Evolutionary conservation across 306 rosid genomes (phyloP).

Genomic region (Sphenostylis stenocarpa): DNA sequence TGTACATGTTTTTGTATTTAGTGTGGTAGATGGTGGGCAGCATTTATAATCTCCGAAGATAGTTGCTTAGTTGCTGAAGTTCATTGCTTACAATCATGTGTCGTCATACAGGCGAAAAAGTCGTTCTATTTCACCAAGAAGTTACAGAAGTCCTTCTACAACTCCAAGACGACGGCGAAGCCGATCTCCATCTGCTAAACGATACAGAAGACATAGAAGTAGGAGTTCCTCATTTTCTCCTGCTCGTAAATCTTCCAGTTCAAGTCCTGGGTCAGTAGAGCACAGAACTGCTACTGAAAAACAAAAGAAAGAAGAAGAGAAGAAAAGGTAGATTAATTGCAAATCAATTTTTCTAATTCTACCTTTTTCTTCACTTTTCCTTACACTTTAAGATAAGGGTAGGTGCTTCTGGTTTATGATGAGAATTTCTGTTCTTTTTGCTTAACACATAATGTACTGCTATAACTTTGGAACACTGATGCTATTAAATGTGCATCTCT

Average conservation of each 20-base stretch:
- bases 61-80: constrained; percentile 14
- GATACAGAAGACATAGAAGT: constrained; percentile 67
- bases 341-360: constrained; percentile 22
- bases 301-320: constrained; percentile 84
- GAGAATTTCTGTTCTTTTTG: constrained; percentile 19
- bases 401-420: constrained; percentile 24
- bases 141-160: constrained; percentile 51
- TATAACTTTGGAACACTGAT: constrained; percentile 21
- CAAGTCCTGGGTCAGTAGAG: constrained; percentile 78
- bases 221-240: constrained; percentile 84
- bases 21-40: constrained; percentile 65
- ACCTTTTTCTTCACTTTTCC: constrained; percentile 14
- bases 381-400: constrained; percentile 20
- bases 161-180: constrained; percentile 65
- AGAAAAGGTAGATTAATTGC: constrained; percentile 77
- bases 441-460: constrained; percentile 1
- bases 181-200: constrained; percentile 67
- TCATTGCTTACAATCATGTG: constrained; percentile 47
- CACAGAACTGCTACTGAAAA: constrained; percentile 72
- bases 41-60: constrained; percentile 39
- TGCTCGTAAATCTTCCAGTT: constrained; percentile 64
- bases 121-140: constrained; percentile 64
- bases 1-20: constrained; percentile 59
- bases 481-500: background rate
- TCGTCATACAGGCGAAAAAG: constrained; percentile 78